Evolutionary conservation across 1,139 yeast genomes (phyloP), one percentile per base, ranked within the genome.

Genomic region (Zygoascus meyerae): DNA sequence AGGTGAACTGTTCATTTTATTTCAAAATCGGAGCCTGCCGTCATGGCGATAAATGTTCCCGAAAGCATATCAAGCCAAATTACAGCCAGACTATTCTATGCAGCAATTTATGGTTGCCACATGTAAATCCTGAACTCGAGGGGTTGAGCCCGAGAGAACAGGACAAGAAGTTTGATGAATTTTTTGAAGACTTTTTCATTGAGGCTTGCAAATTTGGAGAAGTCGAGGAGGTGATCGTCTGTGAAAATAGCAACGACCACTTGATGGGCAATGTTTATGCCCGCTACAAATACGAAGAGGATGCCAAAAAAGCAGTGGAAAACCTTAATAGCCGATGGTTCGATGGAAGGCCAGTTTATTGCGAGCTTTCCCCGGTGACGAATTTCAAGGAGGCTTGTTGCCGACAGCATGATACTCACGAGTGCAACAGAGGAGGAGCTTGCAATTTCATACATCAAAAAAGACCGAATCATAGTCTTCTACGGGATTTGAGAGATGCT

Each of bases 21-120:
- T 73, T 76, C 53, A 86, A 83, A 62, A 86, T 89, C 36, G 97
- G 97, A 1, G 95, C 96, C 0, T 90, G 97, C 62, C 74, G 97
- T 50, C 97, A 90, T 63, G 97, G 97, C 1, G 92, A 83, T 52
- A 83, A 81, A 58, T 90, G 97, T 61, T 82, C 92, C 10, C 72
- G 94, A 57, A 75, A 74, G 48, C 97, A 90, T 62, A 71, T 77
- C 35, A 75, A 77, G 55, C 96, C 97, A 1, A 66, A 72, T n/a
- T 66, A 70, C 38, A 83, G 95, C 1, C 73, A 73, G 51, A 83
- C 92, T 0, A 72, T 89, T 2, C 69, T 85, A 38, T 71, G 86
- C 51, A 74, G 83, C 39, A 85, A 85, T 56, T 63, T 90, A 49
- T 86, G 82, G 59, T 81, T 78, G 53, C 90, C 95, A 10, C 67